Evolutionary conservation across 2,329 filamentous ascomycete species (phyloP), one percentile per base, ranked within the genome.

Genomic region (Ophiocordyceps sinensis): DNA sequence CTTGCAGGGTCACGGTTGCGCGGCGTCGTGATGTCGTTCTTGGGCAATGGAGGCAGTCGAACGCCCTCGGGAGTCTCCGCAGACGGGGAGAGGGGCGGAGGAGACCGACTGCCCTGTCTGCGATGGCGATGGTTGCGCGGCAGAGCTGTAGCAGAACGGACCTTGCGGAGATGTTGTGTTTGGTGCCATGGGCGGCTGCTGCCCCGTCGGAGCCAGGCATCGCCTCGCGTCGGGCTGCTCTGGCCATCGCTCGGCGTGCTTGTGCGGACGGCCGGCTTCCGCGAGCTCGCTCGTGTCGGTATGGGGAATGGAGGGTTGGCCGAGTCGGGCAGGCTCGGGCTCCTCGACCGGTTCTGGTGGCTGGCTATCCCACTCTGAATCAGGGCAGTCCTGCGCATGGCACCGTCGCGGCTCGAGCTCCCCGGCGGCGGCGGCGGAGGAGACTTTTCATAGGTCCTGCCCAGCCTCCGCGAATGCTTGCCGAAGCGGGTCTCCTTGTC

Each of bases 251-350:
- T 77, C 1, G 71, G 68, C 3, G 68, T 67, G 55, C 83, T 87
- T 39, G 73, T 66, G 49, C 73, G 80, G 44, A 78, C 61, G 1
- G 77, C 74, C 19, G 80, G 72, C 52, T 82, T 79, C 44, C 87
- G 77, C 6, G 88, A 98, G 60, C 89, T 96, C 28, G 85, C 84
- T 43, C 91, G 73, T 3, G 80, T 81, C 0, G 91, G 91, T 7
- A 98, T 94, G 0, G 91, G 88, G 65, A 94, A 95, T 1, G 91
- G 91, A 26, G 91, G 88, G 40, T 76, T 69, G 28, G 59, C 64
- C 41, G 65, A 45, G 45, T 77, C 85, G 39, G 66, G 70, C 41
- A 77, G 61, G 56, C 71, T 85, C 38, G 81, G 79, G 53, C 77
- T 86, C 45, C 75, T 66, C 10, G 79, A 69, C 30, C 76, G 73